phyloP scores from a whole-genome alignment of 1,284 basidiomycete genomes.

The Apiotrichum veenhuisii region DNA sequence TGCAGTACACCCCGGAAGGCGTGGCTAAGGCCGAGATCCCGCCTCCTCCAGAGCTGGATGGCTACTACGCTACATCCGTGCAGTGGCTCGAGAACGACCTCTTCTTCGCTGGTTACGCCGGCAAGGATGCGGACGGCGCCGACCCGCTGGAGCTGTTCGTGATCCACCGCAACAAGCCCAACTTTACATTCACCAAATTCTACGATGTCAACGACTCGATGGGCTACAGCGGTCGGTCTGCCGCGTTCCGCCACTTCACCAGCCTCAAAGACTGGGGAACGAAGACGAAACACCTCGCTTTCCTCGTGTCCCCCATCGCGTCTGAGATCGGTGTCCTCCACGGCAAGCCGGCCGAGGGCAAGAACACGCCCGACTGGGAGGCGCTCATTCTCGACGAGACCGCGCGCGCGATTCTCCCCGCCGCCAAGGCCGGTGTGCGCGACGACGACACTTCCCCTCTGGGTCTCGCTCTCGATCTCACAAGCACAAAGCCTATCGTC shows the following conservation, averaged over 20 bases:
- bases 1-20: conserved; percentile 55
- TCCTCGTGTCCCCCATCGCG: conserved; percentile 52
- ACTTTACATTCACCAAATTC: conserved; percentile 43
- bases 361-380: conserved; percentile 47
- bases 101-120: conserved; percentile 54
- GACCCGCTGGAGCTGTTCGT: conserved; percentile 47
- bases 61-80: conserved; percentile 41
- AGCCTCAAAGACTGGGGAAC: conserved; percentile 48
- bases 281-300: conserved; percentile 40
- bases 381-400: conserved; percentile 54
- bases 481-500: conserved; percentile 46
- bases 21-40: conserved; percentile 51
- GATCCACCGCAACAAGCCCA: conserved; percentile 40
- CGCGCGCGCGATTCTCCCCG: conserved; percentile 52
- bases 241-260: conserved; percentile 44
- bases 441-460: conserved; percentile 53
- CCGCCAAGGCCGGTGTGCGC: conserved; percentile 42
- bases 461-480: conserved; percentile 54
- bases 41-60: conserved; percentile 42
- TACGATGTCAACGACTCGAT: conserved; percentile 47
- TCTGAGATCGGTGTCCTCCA: conserved; percentile 48
- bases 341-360: conserved; percentile 26
- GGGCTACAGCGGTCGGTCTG: conserved; percentile 43
- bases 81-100: conserved; percentile 58
- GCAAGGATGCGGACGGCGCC: conserved; percentile 33